Evolutionary conservation across 805 yeast genomes (phyloP), one percentile per base, ranked within the genome.

Genomic region (Kuraishia molischiana): DNA sequence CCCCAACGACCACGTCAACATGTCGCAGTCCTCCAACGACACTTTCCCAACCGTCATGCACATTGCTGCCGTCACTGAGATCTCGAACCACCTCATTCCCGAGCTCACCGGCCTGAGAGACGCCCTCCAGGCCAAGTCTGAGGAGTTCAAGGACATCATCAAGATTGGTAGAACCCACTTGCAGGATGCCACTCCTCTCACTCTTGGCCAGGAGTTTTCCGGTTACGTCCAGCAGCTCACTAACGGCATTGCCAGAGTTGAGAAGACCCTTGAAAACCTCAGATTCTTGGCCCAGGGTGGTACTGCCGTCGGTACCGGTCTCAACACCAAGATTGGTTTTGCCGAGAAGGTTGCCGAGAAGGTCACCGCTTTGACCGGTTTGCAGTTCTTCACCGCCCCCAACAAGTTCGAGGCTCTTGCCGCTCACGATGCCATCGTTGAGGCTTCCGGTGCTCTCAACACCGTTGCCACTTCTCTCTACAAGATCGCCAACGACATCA

Each of bases 41-140:
- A 92, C 97, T 39, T 92, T 92, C 84, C 98, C 98, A 50, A 89
- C 98, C 28, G 98, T 90, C 40, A 92, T 92, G 98, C 98, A 92
- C 69, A 90, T 92, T 64, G 97, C 98, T 40, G 96, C 97, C 15
- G 96, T 89, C 45, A 74, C 83, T 32, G 95, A 90, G 68, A 84
- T 90, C 65, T 66, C 80, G 38, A 54, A 73, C 56, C 67, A 70
- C 31, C 72, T 92, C 61, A 50, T 90, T 38, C 98, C 98, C 14
- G 85, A 86, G 55, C 71, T 92, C 56, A 69, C 74, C 41, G 69
- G 66, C 32, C 77, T 92, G 54, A 84, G 84, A 62, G 83, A 80
- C 54, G 70, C 95, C n/a, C 67, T 92, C 47, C 72, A 74, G 36
- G 69, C 59, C 43, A 92, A 92, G 69, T 57, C 87, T 28, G 77